Conservation (phyloP, 768 basidiomycete genomes). For the Strobilomyces confusus region DNA sequence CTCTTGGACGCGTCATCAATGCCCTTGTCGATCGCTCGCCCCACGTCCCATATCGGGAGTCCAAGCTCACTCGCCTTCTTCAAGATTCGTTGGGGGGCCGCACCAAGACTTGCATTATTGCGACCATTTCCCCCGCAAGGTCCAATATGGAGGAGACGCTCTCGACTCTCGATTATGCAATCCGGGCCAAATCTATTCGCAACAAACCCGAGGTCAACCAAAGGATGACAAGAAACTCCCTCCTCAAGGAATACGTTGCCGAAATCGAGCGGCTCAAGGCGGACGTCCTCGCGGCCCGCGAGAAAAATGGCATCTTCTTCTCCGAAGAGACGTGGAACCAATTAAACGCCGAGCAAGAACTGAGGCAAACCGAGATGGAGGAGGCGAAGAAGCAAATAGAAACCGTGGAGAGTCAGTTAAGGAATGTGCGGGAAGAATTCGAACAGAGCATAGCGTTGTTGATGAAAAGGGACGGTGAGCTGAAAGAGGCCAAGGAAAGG, state of each 20-base stretch:
- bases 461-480: slow-evolving; percentile 70
- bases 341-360: slow-evolving; percentile 71
- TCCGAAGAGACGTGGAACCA: slow-evolving; percentile 89
- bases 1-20: slow-evolving; percentile 96
- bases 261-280: slow-evolving; percentile 93
- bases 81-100: slow-evolving; percentile 98
- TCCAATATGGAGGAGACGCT: slow-evolving; percentile 96
- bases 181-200: slow-evolving; percentile 90
- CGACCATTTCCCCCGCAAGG: slow-evolving; percentile 90
- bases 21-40: slow-evolving; percentile 87
- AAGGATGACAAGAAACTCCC: slow-evolving; percentile 86
- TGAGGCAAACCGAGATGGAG: slow-evolving; percentile 69
- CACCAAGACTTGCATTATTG: slow-evolving; percentile 97
- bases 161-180: slow-evolving; percentile 95
- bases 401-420: slow-evolving; percentile 78
- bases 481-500: slow-evolving; percentile 56
- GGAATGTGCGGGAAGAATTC: slow-evolving; percentile 81
- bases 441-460: slow-evolving; percentile 83
- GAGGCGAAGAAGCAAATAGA: slow-evolving; percentile 82
- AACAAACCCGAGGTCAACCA: slow-evolving; percentile 96
- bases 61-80: slow-evolving; percentile 92
- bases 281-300: slow-evolving; percentile 85
- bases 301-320: slow-evolving; percentile 96
- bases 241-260: slow-evolving; percentile 88
- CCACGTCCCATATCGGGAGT: slow-evolving; percentile 96